A percentile compares a stretch with the other conserved stretches of the same genome.
phyloP scores from a whole-genome alignment of 371 early-diverging fungal species.

The Batkoa obscura region DNA sequence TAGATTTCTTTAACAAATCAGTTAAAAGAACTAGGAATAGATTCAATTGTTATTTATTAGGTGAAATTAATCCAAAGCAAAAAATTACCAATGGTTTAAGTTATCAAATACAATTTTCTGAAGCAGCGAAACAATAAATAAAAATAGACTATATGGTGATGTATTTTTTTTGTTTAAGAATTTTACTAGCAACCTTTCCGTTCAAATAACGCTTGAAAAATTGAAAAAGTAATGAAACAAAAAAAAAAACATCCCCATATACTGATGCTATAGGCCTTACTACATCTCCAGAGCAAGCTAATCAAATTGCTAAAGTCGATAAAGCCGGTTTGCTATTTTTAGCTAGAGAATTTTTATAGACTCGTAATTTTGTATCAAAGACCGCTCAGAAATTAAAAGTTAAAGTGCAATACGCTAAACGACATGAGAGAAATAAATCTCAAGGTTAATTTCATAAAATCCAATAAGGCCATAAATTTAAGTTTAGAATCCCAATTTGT shows the following conservation, averaged over 20 bases:
- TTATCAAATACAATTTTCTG: conserved; percentile 56
- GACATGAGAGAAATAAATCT: neutral
- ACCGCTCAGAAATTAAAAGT: conserved; percentile 41
- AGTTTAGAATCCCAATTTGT: no score
- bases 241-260: no score
- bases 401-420: neutral
- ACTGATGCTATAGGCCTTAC: conserved; percentile 62
- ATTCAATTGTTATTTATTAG: conserved; percentile 51
- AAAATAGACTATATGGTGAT: no score
- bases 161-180: no score
- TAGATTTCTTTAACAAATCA: conserved; percentile 31
- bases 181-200: no score
- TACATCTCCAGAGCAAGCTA: conserved; percentile 36
- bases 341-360: conserved; percentile 53
- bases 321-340: conserved; percentile 52
- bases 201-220: no score
- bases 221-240: no score
- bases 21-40: conserved; percentile 46
- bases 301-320: conserved; percentile 34
- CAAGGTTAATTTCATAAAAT: no score
- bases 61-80: conserved; percentile 28
- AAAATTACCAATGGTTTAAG: conserved; percentile 25
- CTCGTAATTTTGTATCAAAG: conserved; percentile 28
- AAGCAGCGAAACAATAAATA: conserved; percentile 27
- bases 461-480: no score